Base-by-base conservation (phyloP, 2,329 filamentous ascomycete species). In the Fusarium anguioides region DNA sequence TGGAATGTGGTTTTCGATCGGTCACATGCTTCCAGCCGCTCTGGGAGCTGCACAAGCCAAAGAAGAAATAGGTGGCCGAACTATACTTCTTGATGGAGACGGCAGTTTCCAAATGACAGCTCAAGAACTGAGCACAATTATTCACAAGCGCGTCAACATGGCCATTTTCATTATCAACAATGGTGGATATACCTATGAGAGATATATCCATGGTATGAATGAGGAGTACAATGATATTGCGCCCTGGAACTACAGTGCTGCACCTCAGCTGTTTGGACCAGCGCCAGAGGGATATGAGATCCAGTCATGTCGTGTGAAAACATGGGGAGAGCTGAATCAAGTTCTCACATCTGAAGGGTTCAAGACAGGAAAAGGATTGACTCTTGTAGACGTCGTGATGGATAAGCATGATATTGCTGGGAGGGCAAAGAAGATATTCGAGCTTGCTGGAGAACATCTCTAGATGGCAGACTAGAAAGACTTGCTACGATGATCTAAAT, bases 1-100 rank as follows among this genome's bases (percentile, higher is more conserved):
- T 3, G 57, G 57, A 24, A 57, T 64, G 46, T 64, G 60, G 60
- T 55, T 64, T 6, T 64, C 60, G 1, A 63, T 64, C 1, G 60
- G 60, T 0, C 51, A 63, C 2, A 63, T 52, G 51, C 51, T 64
- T 1, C 58, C 60, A 1, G 60, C 58, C 1, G 35, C 60, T 7
- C 14, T 58, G 4, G 60, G 60, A 1, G 51, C 42, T 2, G 20
- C 60, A 0, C 58, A 57, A 14, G 58, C 58, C n/a, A 50, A 64
- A 4, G 29, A 20, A 5, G 0, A 27, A 50, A 15, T 35, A 0
- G 27, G 6, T 3, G 51, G 60, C 1, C 58, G 58, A 4, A 64
- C 60, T 4, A 58, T 64, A 3, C 46, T 64, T 8, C 29, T 64
- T 1, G 60, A 64, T 0, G 60, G 60, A 0, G 60, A 64, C 2